Evolutionary conservation across 257 asterid genomes (phyloP), one percentile per base, ranked within the genome.

Genomic region (Echium plantagineum): DNA sequence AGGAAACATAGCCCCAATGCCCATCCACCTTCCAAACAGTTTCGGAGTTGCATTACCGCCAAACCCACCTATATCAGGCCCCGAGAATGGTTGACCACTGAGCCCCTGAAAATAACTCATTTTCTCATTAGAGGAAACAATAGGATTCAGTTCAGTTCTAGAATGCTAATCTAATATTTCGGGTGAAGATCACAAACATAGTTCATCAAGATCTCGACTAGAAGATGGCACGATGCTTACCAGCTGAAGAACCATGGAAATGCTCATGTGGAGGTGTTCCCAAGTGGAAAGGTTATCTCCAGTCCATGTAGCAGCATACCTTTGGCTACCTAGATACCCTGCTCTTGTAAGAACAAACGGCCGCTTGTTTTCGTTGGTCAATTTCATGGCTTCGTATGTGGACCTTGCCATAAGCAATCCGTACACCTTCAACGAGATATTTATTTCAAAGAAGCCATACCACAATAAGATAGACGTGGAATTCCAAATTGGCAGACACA

Each of bases 21-120:
- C 98, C 95, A 93, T 84, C 98, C 98, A 93, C 83, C 94, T 84
- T 61, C 95, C 98, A 72, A 89, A 93, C 77, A 93, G 85, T 73
- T 79, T 86, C 12, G 95, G 94, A 9, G 97, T 85, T 32, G 98
- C 97, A 72, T 88, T 83, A 57, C 95, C 98, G 67, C 94, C 94
- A 77, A 91, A 91, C 38, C 98, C 98, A 64, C 98, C 97, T 60
- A 91, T 85, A 81, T 91, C 98, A 19, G 98, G 98, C 67, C 98
- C 98, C 0, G 94, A 80, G 21, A 91, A 77, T 47, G 97, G 97
- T 71, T 91, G 98, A 52, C 94, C 97, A 59, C 97, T 91, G 61
- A 91, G 77, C 55, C 95, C 98, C 98, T n/a, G n/a, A n/a, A n/a
- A n/a, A n/a, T n/a, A n/a, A n/a, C n/a, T n/a, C n/a, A n/a, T n/a